Evolutionary conservation across 2,329 filamentous ascomycete species (phyloP).

Genomic region (Aspergillus ustus): DNA sequence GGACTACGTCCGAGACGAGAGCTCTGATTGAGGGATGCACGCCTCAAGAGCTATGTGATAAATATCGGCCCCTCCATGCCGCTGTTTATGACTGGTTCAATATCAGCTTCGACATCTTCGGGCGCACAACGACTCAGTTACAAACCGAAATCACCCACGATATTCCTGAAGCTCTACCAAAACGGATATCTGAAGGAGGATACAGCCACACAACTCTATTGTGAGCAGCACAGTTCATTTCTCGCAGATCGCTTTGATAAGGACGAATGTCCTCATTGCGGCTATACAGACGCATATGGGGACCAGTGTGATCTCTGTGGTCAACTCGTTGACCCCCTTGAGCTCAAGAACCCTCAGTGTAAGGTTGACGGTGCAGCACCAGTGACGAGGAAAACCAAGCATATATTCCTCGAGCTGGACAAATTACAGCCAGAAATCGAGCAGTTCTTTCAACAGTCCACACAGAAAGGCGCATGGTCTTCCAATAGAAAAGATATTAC

Average conservation of each 20-base stretch:
- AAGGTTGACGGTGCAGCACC: slow-evolving; percentile 87
- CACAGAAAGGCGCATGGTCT: slow-evolving; percentile 65
- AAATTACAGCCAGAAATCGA: slow-evolving; percentile 77
- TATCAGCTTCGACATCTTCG: slow-evolving; percentile 93
- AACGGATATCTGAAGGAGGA: slow-evolving; percentile 89
- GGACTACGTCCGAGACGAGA: slow-evolving; percentile 94
- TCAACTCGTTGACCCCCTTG: slow-evolving; percentile 70
- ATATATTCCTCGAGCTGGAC: slow-evolving; percentile 84
- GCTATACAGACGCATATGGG: slow-evolving; percentile 71
- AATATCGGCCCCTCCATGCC: slow-evolving; percentile 88
- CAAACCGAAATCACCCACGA: slow-evolving; percentile 94
- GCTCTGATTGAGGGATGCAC: slow-evolving; percentile 85
- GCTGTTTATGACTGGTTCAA: slow-evolving; percentile 96
- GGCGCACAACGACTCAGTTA: slow-evolving; percentile 82
- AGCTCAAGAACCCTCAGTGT: slow-evolving; percentile 83
- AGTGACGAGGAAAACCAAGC: slow-evolving; percentile 80
- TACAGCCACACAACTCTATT: slow-evolving; percentile 87
- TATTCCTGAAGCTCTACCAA: slow-evolving; percentile 84
- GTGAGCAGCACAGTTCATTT: slow-evolving; percentile 67
- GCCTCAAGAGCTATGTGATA: slow-evolving; percentile 83
- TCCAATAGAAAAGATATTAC: slow-evolving; percentile 51
- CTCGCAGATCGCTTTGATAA: slow-evolving; percentile 73
- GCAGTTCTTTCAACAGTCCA: slow-evolving; percentile 77
- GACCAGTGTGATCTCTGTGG: slow-evolving; percentile 79
- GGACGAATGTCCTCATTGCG: slow-evolving; percentile 54